phyloP scores from a whole-genome alignment of 345 rosid genomes.

The Populus davidiana region DNA sequence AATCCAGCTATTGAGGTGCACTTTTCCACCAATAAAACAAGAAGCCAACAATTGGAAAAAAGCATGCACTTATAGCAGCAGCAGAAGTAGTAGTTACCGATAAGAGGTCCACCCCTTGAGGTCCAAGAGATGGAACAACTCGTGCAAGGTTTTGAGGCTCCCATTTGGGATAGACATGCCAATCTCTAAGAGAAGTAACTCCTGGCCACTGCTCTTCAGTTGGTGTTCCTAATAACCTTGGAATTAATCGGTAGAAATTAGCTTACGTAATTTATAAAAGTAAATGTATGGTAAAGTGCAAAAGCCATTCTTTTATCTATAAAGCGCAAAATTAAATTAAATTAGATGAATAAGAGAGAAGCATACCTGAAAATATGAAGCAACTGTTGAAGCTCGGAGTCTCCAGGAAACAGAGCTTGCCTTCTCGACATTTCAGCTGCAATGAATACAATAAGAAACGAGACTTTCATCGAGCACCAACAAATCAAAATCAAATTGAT shows the following conservation, averaged over 20 bases:
- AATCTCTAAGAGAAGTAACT: conserved; percentile 70
- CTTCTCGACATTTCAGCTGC: conserved; percentile 85
- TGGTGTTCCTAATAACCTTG: conserved; percentile 88
- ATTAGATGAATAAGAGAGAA: neutral
- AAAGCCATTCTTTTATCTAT: neutral
- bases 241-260: neutral
- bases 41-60: neutral
- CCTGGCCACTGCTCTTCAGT: conserved; percentile 85
- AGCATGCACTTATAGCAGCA: neutral
- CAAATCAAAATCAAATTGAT: neutral
- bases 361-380: conserved; percentile 82
- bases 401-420: conserved; percentile 92
- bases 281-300: neutral
- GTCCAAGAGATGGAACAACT: conserved; percentile 67
- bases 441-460: neutral
- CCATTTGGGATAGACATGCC: conserved; percentile 94
- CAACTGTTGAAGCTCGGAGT: conserved; percentile 91
- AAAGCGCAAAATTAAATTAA: neutral
- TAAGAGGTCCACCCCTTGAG: conserved; percentile 84
- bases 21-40: neutral
- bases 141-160: conserved; percentile 65
- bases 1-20: neutral
- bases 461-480: neutral
- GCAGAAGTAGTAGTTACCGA: conserved; percentile 37
- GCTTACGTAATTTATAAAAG: neutral